Base-by-base conservation (phyloP, 495 filamentous ascomycete species). In the Hyaloscypha finlandica region DNA sequence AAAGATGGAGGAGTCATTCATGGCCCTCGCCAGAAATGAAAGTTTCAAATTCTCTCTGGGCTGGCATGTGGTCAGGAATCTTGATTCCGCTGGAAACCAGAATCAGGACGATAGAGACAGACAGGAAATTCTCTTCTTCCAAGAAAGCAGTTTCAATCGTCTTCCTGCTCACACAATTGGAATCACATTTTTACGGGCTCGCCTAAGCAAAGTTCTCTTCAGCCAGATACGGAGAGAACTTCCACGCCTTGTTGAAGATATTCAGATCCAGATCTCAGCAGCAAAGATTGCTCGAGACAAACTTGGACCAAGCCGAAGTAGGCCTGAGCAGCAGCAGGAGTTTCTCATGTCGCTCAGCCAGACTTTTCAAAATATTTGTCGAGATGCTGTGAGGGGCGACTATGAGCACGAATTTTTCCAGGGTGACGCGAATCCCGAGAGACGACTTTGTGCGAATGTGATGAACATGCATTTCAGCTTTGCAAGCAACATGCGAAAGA, bases 21-120 rank as follows among this genome's bases (percentile, higher is more conserved):
- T 80, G 0, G 72, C 70, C 8, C 68, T 84, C 1, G 79, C 79
- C 16, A 77, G 73, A 61, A 86, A 86, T 48, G 42, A 48, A 48
- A 12, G 4, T 48, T 76, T 85, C n/a, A 68, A 67, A 14, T 81
- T 91, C 61, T 73, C 80, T 35, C 79, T 89, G 1, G 88, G 87
- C 6, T 90, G 87, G 87, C 86, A 90, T 69, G 83, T 86, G 0
- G 72, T 92, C 19, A 82, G 80, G 22, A 90, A 90, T 68, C 78
- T 84, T 3, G 77, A 76, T 32, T 85, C 80, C 0, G 55, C 65
- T 74, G 80, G n/a, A 76, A 78, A 12, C 5, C 12, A 42, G 16
- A 32, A 42, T 25, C 14, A 35, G 4, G 33, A 22, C 12, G 25
- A 55, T 66, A 29, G 61, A 59, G 57, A 66, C 37, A 20, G 55